phyloP scores from a whole-genome alignment of 768 basidiomycete genomes.

The Tephrocybe rancida region DNA sequence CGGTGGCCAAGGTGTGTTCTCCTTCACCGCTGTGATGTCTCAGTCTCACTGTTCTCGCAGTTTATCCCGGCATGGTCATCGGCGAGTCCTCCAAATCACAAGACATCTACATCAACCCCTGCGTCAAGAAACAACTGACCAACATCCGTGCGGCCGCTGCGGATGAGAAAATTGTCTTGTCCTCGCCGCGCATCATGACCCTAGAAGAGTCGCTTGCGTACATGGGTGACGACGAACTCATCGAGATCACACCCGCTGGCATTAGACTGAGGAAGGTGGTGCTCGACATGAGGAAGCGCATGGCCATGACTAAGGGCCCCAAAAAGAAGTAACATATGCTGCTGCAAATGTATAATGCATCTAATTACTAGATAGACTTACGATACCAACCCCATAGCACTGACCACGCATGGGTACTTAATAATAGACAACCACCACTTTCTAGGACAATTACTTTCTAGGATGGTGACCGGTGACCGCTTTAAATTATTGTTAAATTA shows the following conservation, averaged over 20 bases:
- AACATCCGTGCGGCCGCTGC: slow-evolving; percentile 51
- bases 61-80: slow-evolving; percentile 55
- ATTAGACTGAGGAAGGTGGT: slow-evolving; percentile 45
- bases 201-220: slow-evolving; percentile 50
- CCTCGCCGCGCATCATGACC: slow-evolving; percentile 43
- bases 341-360: neutral
- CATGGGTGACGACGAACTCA: slow-evolving; percentile 51
- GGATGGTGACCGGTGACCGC: no score
- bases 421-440: slow-evolving; percentile 1
- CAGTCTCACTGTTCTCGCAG: slow-evolving; percentile 20
- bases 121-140: slow-evolving; percentile 50
- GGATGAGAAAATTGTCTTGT: slow-evolving; percentile 51
- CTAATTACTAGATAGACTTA: neutral
- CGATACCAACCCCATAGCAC: neutral
- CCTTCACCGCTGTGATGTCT: neutral
- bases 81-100: slow-evolving; percentile 49
- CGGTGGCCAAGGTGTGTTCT: slow-evolving; percentile 37
- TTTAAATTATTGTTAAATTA: no score
- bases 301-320: neutral
- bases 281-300: slow-evolving; percentile 33
- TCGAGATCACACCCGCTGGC: slow-evolving; percentile 47
- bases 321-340: neutral
- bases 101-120: slow-evolving; percentile 50
- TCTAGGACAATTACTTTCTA: no score
- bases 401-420: no score